phyloP scores from a whole-genome alignment of 257 asterid species.

The Rubia yunnanensis region DNA sequence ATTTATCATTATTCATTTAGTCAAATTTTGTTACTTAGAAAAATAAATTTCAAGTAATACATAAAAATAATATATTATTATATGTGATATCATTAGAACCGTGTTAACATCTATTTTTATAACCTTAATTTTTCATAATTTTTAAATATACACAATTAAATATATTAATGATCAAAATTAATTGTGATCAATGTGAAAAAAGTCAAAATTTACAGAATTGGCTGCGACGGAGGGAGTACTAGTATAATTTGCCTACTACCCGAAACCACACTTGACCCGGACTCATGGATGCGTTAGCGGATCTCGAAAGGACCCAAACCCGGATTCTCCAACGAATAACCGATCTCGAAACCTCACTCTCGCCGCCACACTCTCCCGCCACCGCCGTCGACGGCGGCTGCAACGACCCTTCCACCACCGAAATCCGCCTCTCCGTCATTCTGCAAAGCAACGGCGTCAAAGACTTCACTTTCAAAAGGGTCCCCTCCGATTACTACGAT shows the following conservation, averaged over 20 bases:
- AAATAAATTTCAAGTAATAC: too few relatives aligned
- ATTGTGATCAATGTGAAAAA: too few relatives aligned
- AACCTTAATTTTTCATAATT: too few relatives aligned
- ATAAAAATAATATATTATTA: too few relatives aligned
- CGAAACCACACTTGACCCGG: not conserved
- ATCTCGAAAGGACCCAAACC: conserved; percentile 54
- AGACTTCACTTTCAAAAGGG: conserved; percentile 77
- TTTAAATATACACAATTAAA: too few relatives aligned
- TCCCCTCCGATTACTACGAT: conserved; percentile 66
- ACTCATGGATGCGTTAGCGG: conserved; percentile 40
- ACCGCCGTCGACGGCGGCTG: conserved; percentile 13
- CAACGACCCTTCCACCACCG: conserved; percentile 43
- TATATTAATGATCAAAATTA: too few relatives aligned
- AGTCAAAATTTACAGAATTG: too few relatives aligned
- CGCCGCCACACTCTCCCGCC: conserved; percentile 26
- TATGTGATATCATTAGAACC: too few relatives aligned
- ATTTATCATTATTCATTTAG: too few relatives aligned
- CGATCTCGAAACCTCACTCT: conserved; percentile 42
- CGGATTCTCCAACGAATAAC: conserved; percentile 56
- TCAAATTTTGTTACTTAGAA: too few relatives aligned
- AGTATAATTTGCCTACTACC: not conserved
- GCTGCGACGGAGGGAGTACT: too few relatives aligned
- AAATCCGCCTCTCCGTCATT: conserved; percentile 60
- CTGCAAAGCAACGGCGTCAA: conserved; percentile 46
- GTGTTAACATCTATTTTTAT: too few relatives aligned